Percentiles rank a stretch among this genome's conserved stretches.
Evolutionary conservation across 2,329 filamentous ascomycete species (phyloP).

Genomic region (Helicocarpus griseus): DNA sequence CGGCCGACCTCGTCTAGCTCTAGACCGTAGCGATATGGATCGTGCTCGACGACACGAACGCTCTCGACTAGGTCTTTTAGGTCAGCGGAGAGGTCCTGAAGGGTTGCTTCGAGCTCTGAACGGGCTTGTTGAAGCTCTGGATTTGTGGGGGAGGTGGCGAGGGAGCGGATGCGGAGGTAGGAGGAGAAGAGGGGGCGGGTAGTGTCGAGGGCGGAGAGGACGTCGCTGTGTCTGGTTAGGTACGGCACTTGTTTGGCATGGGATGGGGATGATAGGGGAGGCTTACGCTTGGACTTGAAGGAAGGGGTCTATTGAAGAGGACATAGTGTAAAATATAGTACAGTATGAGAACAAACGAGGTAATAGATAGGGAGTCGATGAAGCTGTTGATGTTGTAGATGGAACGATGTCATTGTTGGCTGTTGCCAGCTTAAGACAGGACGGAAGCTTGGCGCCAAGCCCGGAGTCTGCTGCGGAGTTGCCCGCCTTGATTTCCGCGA

Average conservation of each 20-base stretch:
- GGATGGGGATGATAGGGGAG: background rate
- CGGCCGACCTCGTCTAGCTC: conserved; percentile 72
- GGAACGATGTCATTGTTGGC: background rate
- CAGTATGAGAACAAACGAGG: background rate
- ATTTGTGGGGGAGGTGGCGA: conserved; percentile 59
- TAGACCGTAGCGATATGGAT: conserved; percentile 80
- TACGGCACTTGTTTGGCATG: background rate
- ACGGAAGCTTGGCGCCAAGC: background rate
- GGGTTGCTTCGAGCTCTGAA: conserved; percentile 68
- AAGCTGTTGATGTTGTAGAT: background rate
- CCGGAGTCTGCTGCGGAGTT: background rate
- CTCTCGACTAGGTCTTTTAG: conserved; percentile 79
- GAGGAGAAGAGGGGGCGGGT: conserved; percentile 85
- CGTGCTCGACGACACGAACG: conserved; percentile 75
- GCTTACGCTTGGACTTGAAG: conserved; percentile 40
- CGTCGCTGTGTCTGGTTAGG: conserved; percentile 53
- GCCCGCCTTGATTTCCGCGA: background rate
- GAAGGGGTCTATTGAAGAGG: conserved; percentile 30
- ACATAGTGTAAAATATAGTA: conserved; percentile 16
- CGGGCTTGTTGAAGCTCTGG: conserved; percentile 59
- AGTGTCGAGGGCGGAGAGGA: conserved; percentile 69
- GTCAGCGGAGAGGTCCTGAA: conserved; percentile 69
- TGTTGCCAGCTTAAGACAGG: background rate
- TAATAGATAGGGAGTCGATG: background rate
- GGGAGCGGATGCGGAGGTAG: conserved; percentile 89